phyloP scores from a whole-genome alignment of 345 rosid species.

The Eucalyptus guilfoylei region DNA sequence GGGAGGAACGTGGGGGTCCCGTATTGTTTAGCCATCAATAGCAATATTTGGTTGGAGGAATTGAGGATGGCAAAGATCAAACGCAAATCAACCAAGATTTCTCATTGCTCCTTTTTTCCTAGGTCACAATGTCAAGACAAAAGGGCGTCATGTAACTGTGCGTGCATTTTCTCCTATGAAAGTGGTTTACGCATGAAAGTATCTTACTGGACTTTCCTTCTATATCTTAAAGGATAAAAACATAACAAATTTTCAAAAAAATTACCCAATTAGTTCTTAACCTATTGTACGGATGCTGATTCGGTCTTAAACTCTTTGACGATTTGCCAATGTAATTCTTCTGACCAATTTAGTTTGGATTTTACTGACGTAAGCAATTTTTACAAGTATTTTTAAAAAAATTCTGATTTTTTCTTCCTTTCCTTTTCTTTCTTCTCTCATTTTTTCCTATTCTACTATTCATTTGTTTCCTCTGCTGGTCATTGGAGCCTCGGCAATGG shows the following conservation, averaged over 20 bases:
- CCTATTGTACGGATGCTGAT: rapidly evolving
- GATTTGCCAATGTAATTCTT: neutral
- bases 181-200: neutral
- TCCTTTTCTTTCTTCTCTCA: neutral
- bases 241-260: neutral
- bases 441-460: neutral
- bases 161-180: neutral
- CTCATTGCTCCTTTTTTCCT: neutral
- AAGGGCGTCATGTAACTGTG: neutral
- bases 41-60: neutral
- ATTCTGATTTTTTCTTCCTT: neutral
- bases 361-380: rapidly evolving
- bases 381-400: neutral
- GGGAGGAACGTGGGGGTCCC: neutral
- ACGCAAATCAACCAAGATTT: neutral
- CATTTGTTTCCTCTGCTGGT: neutral
- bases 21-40: neutral
- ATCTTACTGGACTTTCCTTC: neutral
- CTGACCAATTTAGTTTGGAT: neutral
- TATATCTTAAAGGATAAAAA: neutral
- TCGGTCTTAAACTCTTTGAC: rapidly evolving
- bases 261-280: neutral
- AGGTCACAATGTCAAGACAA: neutral
- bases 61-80: neutral
- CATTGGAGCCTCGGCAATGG: neutral